A percentile compares a stretch with the other conserved stretches of the same genome.
phyloP scores from a whole-genome alignment of 176 grass and related monocot genomes.

The Rhynchospora tenuis region DNA sequence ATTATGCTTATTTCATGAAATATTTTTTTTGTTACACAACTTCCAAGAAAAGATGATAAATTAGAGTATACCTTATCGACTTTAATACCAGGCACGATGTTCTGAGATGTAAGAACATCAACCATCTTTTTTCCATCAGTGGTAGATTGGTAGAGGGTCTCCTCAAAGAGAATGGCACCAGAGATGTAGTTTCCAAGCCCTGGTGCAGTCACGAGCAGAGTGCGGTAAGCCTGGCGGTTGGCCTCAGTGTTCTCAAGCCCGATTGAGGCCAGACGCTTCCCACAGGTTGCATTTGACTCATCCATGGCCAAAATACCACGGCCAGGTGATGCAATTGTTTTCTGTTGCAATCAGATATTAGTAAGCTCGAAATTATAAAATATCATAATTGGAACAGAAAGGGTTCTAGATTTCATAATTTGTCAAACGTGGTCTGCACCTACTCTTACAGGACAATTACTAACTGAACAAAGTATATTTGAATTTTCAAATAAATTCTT shows the following conservation, averaged over 20 bases:
- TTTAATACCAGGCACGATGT: slow-evolving; percentile 90
- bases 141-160: slow-evolving; percentile 97
- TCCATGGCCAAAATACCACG: slow-evolving; percentile 97
- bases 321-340: slow-evolving; percentile 89
- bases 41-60: background rate
- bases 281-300: slow-evolving; percentile 92
- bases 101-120: slow-evolving; percentile 65
- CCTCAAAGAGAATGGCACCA: slow-evolving; percentile 94
- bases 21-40: background rate
- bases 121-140: slow-evolving; percentile 88
- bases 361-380: background rate
- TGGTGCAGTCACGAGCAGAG: slow-evolving; percentile 57
- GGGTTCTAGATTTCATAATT: background rate
- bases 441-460: background rate
- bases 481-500: background rate
- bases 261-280: slow-evolving; percentile 85
- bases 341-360: slow-evolving; percentile 39
- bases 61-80: slow-evolving; percentile 68
- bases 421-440: background rate
- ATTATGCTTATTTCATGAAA: background rate
- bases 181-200: slow-evolving; percentile 94
- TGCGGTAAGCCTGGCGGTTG: slow-evolving; percentile 90
- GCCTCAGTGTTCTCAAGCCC: slow-evolving; percentile 98
- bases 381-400: background rate
- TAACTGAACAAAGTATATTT: background rate